Evolutionary conservation across 495 filamentous ascomycete genomes (phyloP), one percentile per base, ranked within the genome.

Genomic region (Rusavskia elegans): DNA sequence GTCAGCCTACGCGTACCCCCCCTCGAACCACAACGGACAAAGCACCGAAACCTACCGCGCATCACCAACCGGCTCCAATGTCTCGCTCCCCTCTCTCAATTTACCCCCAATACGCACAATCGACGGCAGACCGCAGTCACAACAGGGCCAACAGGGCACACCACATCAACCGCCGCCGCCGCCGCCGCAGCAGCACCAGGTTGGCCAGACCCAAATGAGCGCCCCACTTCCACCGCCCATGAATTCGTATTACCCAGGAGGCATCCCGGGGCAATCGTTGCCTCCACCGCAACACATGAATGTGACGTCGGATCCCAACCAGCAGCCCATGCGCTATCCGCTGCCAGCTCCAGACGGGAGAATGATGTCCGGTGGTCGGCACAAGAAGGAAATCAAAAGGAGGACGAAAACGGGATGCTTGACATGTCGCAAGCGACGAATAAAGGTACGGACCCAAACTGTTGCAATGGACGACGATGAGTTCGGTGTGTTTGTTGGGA

Each of bases 341-440:
- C 66, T 83, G 45, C 70, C 76, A 49, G 36, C 53, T 36, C 69
- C 70, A 51, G 81, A 78, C 59, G 71, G 76, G 55, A 80, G 82
- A 45, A 79, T 87, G 57, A 71, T 95, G 68, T 82, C 82, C 29
- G 81, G 85, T 49, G 83, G 84, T 35, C 76, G 89, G 56, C 87
- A 93, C 68, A 97, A 96, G 72, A 96, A 97, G 76, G 92, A 98
- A 71, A 95, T 98, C 66, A 97, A 98, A 75, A 81, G 92, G 60
- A 79, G 92, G 60, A 98, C 92, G 40, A 98, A 98, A 73, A 96
- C 92, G 5, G 92, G 92, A 14, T 98, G 92, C 67, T 69, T 97
- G 66, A 98, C 92, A 35, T 98, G 92, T 74, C 81, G 92, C 56
- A 96, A 96, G 67, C 81, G 92, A 61, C 78, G 92, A 68, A 97